Evolutionary conservation across 2,329 filamentous ascomycete genomes (phyloP).

Genomic region (Zymoseptoria crescenta): DNA sequence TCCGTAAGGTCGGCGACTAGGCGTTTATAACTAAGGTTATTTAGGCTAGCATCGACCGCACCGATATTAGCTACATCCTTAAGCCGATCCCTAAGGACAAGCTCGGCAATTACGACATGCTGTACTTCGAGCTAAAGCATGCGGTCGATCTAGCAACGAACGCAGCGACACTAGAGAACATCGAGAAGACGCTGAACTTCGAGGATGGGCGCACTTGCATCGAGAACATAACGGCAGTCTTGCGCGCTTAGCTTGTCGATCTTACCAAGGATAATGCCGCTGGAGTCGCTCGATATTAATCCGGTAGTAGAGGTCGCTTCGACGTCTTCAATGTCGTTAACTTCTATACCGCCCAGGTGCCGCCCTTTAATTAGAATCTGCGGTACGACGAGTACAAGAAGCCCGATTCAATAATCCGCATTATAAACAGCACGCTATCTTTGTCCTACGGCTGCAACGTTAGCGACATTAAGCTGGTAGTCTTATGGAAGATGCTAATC

Average conservation of each 20-base stretch:
- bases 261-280: neutral
- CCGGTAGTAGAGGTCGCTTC: neutral
- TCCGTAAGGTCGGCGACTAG: neutral
- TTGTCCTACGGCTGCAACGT: neutral
- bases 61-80: no score
- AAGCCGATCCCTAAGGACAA: neutral
- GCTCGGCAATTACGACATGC: neutral
- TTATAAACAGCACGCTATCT: neutral
- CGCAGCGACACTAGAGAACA: neutral
- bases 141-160: neutral
- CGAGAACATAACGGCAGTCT: neutral
- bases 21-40: neutral
- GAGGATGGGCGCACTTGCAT: neutral
- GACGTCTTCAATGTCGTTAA: neutral
- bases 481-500: neutral
- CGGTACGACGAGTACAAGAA: neutral
- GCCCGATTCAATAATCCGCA: neutral
- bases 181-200: neutral
- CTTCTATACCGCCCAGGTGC: neutral
- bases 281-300: neutral
- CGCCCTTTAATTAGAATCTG: neutral
- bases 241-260: neutral
- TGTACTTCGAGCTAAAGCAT: neutral
- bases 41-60: neutral
- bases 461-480: neutral